A percentile compares a stretch with the other conserved stretches of the same genome.
These are phyloP conservation scores for Rhizopus delemar DNA, from an alignment of 371 early-diverging fungal species.

Conservation along the genomic window DNA sequence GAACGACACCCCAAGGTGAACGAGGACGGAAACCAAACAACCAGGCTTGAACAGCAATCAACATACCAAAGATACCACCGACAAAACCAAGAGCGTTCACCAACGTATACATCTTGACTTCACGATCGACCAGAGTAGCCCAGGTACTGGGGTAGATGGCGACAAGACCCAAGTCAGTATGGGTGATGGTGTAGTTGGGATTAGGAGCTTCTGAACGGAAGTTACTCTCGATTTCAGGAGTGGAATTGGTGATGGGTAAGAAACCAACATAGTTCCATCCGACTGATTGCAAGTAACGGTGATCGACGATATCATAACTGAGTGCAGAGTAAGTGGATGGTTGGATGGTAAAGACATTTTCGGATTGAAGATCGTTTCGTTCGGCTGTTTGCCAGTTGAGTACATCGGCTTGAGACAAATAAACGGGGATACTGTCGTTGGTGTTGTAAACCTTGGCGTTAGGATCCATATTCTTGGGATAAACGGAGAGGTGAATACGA, in stretches of 20 bases:
- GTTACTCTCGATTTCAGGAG: constrained; percentile 35
- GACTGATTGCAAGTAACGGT: constrained; percentile 40
- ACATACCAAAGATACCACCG: constrained; percentile 52
- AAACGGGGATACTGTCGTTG: constrained; percentile 18
- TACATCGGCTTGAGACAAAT: constrained; percentile 33
- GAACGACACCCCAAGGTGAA: constrained; percentile 56
- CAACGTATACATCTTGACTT: constrained; percentile 51
- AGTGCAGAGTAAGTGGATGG: constrained; percentile 45
- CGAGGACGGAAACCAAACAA: constrained; percentile 52
- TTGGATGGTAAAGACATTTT: constrained; percentile 36
- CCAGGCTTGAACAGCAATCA: constrained; percentile 47
- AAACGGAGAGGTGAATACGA: constrained; percentile 46
- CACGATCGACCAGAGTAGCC: constrained; percentile 29
- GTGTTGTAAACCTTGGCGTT: constrained; percentile 39
- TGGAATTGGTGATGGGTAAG: constrained; percentile 42
- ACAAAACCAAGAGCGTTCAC: constrained; percentile 55
- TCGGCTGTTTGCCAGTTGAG: constrained; percentile 41
- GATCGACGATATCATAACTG: constrained; percentile 42
- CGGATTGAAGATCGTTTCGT: constrained; percentile 44
- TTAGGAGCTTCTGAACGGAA: constrained; percentile 47
- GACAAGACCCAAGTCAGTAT: constrained; percentile 36
- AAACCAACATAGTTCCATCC: constrained; percentile 59
- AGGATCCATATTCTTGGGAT: constrained; percentile 51
- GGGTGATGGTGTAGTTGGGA: constrained; percentile 34
- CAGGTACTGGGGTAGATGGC: constrained; percentile 35